These are phyloP conservation scores for Aegilops speltoides DNA, from an alignment of 176 grass and related monocot species.

Conservation along the genomic window DNA sequence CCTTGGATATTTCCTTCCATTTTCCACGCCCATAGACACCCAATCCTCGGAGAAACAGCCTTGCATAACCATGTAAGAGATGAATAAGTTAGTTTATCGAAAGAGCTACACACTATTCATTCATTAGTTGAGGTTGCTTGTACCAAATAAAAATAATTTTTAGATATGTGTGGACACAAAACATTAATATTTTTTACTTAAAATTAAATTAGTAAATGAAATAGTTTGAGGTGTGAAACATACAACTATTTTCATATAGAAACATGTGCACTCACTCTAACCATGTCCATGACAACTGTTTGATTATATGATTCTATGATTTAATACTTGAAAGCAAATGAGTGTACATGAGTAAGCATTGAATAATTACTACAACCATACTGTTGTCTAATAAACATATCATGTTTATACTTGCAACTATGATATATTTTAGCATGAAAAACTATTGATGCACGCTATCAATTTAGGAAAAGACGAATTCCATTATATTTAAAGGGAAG, in stretches of 20 bases:
- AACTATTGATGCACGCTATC: too few species aligned
- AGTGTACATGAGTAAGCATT: not conserved
- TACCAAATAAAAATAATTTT: not conserved
- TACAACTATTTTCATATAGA: not conserved
- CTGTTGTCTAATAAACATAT: not conserved
- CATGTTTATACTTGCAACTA: not conserved
- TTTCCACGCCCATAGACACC: not conserved
- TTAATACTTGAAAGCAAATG: not conserved
- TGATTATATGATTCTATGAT: not conserved
- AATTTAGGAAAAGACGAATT: not conserved
- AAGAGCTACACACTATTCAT: not conserved
- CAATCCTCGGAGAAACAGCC: conserved; percentile 9
- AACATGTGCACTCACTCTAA: not conserved
- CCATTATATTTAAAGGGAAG: not conserved
- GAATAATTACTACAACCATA: not conserved
- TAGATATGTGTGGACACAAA: not conserved
- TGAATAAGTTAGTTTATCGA: not conserved
- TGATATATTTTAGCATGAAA: not conserved
- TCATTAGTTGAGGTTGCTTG: not conserved
- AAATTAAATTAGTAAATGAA: not conserved
- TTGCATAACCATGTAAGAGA: not conserved
- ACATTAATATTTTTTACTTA: not conserved
- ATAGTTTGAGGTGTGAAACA: too few species aligned
- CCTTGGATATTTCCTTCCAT: conserved; percentile 25
- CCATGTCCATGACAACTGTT: not conserved